Conservation (phyloP, 371 early-diverging fungal species). For the Saksenaea oblongispora region DNA sequence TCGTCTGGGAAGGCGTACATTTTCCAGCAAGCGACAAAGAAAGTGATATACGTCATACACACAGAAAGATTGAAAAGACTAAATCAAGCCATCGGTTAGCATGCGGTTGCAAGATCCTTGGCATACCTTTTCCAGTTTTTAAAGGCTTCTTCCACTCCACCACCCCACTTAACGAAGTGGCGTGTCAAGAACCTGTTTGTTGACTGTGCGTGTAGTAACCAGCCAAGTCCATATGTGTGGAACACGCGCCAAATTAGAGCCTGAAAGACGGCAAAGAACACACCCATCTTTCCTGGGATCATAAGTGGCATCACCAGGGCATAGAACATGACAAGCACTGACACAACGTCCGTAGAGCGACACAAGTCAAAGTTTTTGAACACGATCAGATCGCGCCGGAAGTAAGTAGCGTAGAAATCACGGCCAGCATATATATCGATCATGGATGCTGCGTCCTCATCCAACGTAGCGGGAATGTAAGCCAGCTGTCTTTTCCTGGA, state of each 20-base stretch:
- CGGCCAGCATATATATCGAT: constrained; percentile 23
- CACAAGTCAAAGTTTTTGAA: constrained; percentile 84
- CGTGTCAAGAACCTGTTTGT: constrained; percentile 75
- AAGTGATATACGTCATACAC: constrained; percentile 86
- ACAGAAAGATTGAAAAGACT: constrained; percentile 88
- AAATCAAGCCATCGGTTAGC: background rate
- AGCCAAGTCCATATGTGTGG: constrained; percentile 75
- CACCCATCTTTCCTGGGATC: constrained; percentile 34
- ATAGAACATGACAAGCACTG: constrained; percentile 66
- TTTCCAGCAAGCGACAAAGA: constrained; percentile 72
- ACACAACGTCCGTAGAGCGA: constrained; percentile 74
- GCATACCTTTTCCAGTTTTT: constrained; percentile 78
- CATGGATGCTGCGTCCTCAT: constrained; percentile 15
- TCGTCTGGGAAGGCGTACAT: constrained; percentile 73
- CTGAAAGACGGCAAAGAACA: constrained; percentile 53
- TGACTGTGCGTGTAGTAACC: constrained; percentile 72
- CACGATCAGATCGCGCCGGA: constrained; percentile 76
- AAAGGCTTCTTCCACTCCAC: constrained; percentile 80
- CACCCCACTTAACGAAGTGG: constrained; percentile 85
- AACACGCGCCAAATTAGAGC: constrained; percentile 81
- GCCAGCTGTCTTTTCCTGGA: constrained; percentile 17
- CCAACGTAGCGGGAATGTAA: constrained; percentile 12
- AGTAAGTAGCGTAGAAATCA: constrained; percentile 48
- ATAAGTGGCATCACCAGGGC: constrained; percentile 65
- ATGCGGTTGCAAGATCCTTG: no score